phyloP scores from a whole-genome alignment of 306 rosid genomes.

The Prunus mongolica region DNA sequence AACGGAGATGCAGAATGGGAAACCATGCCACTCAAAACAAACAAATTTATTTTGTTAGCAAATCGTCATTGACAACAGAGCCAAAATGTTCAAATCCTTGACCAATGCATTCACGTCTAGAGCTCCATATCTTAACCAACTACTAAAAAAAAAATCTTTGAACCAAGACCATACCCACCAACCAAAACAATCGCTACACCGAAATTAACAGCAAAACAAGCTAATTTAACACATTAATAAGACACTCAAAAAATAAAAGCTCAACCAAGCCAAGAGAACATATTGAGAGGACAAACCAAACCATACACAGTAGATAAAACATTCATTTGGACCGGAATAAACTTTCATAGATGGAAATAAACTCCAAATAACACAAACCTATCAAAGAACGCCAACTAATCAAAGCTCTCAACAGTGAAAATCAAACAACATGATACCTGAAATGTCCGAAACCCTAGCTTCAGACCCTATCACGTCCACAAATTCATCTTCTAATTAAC shows the following conservation, averaged over 20 bases:
- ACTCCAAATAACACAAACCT: background rate
- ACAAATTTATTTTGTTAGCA: background rate
- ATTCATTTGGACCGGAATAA: background rate
- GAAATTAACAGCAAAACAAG: background rate
- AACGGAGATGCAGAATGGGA: background rate
- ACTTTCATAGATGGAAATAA: background rate
- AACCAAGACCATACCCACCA: constrained; percentile 4
- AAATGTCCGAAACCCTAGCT: constrained; percentile 27
- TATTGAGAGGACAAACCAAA: no score
- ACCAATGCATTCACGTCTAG: background rate
- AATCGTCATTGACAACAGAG: background rate
- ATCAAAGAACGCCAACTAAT: background rate
- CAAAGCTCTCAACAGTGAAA: background rate
- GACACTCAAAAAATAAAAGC: background rate
- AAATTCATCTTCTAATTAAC: background rate
- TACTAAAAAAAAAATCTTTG: background rate
- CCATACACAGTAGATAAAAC: background rate
- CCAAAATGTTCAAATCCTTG: background rate
- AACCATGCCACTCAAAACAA: background rate
- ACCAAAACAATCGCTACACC: background rate
- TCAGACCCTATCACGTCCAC: constrained; percentile 8
- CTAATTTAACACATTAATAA: background rate
- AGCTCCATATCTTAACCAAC: background rate
- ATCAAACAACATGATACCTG: constrained; percentile 1
- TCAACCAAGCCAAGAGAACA: background rate